phyloP scores from a whole-genome alignment of 169 alveolate species.

The Cryptosporidium viatorum region DNA sequence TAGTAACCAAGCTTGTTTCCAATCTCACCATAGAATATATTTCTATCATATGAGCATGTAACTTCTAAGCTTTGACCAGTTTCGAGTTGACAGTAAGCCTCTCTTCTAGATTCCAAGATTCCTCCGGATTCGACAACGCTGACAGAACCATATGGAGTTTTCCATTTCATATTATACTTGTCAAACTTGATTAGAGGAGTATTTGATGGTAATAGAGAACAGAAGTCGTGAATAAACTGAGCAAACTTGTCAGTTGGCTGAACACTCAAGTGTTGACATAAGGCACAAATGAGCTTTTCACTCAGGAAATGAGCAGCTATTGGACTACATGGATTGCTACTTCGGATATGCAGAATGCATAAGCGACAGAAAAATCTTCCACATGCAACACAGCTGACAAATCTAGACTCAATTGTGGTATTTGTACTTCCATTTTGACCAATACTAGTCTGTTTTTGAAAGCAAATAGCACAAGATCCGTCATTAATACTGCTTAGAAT shows the following conservation, averaged over 20 bases:
- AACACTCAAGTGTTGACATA: constrained; percentile 23
- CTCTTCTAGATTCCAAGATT: constrained; percentile 52
- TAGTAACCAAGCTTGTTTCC: constrained; percentile 43
- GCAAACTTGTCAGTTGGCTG: constrained; percentile 42
- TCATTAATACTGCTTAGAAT: constrained; percentile 27
- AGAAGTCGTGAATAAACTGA: constrained; percentile 26
- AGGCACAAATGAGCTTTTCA: constrained; percentile 16
- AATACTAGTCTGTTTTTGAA: constrained; percentile 12
- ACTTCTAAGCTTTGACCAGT: constrained; percentile 25
- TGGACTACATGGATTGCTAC: background rate
- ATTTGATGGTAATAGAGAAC: constrained; percentile 30
- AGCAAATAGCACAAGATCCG: constrained; percentile 43
- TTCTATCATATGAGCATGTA: constrained; percentile 41
- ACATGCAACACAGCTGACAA: constrained; percentile 31
- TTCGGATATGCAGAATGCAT: constrained; percentile 24
- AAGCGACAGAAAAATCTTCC: constrained; percentile 23
- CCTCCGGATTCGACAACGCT: constrained; percentile 61
- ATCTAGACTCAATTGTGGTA: background rate
- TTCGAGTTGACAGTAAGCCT: constrained; percentile 29
- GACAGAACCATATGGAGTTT: constrained; percentile 67
- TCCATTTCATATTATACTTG: constrained; percentile 58
- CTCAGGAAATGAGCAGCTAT: constrained; percentile 4
- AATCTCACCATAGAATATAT: constrained; percentile 62
- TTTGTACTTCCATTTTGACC: background rate
- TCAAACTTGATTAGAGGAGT: constrained; percentile 60